Conservation (phyloP, 345 rosid genomes). For the Angophora floribunda region DNA sequence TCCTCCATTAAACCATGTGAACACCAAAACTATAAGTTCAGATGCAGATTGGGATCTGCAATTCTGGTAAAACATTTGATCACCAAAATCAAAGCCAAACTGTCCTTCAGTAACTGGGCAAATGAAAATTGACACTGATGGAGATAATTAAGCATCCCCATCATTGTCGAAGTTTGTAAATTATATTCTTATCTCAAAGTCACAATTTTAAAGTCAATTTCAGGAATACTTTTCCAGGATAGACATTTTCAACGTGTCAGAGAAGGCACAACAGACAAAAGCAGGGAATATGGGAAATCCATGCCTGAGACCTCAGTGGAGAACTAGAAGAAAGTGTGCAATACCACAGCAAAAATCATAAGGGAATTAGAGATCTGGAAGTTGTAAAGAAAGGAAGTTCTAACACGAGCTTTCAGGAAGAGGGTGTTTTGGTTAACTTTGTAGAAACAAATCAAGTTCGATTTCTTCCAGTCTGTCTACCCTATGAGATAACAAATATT, state of each 20-base stretch:
- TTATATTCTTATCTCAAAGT: background rate
- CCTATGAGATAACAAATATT: background rate
- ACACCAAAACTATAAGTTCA: background rate
- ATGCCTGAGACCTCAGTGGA: background rate
- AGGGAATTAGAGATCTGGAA: background rate
- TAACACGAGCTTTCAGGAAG: background rate
- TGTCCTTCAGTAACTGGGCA: background rate
- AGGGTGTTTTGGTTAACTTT: background rate
- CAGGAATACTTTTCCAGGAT: background rate
- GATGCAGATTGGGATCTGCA: background rate
- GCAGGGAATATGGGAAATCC: background rate
- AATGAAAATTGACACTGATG: background rate
- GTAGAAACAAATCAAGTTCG: background rate
- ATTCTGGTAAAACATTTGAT: background rate
- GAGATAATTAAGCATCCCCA: background rate
- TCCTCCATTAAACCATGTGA: background rate
- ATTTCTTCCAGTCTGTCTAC: background rate
- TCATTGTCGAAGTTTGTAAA: background rate
- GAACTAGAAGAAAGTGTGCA: background rate
- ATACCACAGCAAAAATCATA: background rate
- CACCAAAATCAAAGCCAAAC: background rate
- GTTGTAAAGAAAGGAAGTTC: background rate
- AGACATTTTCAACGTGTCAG: background rate
- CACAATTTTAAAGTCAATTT: background rate
- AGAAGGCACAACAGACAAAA: background rate